These are phyloP conservation scores for Psilocybe cubensis DNA, from an alignment of 768 basidiomycete species.

Conservation along the genomic window DNA sequence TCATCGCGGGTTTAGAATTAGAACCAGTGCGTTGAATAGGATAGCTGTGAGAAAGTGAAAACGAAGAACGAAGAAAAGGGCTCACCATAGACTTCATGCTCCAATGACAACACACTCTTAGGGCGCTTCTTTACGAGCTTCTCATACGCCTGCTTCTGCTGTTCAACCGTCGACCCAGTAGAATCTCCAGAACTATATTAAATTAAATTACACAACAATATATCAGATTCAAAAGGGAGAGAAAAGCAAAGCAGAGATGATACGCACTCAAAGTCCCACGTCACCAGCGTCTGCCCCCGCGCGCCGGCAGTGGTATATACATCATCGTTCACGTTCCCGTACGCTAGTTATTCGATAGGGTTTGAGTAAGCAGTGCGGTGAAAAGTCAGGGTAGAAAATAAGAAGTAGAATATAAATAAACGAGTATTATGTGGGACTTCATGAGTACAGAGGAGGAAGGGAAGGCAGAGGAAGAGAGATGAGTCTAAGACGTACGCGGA, in stretches of 20 bases:
- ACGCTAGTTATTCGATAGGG: conserved; percentile 29
- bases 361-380: too few species aligned
- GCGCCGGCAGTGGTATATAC: conserved; percentile 30
- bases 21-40: not conserved
- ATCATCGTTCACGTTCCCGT: conserved; percentile 42
- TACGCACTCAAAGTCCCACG: conserved; percentile 43
- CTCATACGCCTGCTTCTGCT: conserved; percentile 34
- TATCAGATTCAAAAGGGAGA: not conserved
- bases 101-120: conserved; percentile 38
- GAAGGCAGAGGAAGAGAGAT: too few species aligned
- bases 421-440: too few species aligned
- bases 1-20: not conserved
- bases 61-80: conserved; percentile 17
- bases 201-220: not conserved
- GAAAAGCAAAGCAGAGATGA: not conserved
- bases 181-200: conserved; percentile 41
- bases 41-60: conserved; percentile 1
- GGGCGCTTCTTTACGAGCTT: conserved; percentile 32
- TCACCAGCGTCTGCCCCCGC: conserved; percentile 33
- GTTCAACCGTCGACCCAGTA: conserved; percentile 26
- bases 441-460: too few species aligned
- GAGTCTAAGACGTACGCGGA: conserved; percentile 37
- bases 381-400: too few species aligned
- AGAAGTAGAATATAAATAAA: too few species aligned
- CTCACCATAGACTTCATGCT: conserved; percentile 41